Conservation (phyloP, 805 yeast genomes). For the Pichia sporocuriosa region DNA sequence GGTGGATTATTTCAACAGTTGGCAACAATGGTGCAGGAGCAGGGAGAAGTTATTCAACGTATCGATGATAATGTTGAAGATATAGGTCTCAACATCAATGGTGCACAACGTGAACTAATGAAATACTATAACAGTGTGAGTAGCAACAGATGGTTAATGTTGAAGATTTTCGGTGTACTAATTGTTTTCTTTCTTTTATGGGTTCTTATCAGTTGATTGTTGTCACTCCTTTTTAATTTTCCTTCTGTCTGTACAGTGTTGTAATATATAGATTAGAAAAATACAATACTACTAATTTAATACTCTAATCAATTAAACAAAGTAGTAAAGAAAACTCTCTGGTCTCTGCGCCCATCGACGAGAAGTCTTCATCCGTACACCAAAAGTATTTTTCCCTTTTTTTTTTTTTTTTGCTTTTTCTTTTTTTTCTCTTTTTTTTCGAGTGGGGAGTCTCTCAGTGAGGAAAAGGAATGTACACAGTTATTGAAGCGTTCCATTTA, state of each 20-base stretch:
- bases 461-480: too few species aligned
- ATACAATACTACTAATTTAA: too few species aligned
- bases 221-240: neutral
- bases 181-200: conserved; percentile 69
- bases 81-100: conserved; percentile 77
- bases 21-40: conserved; percentile 97
- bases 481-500: too few species aligned
- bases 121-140: conserved; percentile 85
- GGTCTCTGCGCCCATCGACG: too few species aligned
- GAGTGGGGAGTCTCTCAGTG: too few species aligned
- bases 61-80: conserved; percentile 95
- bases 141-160: conserved; percentile 86
- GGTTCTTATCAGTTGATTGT: conserved; percentile 60
- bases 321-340: too few species aligned
- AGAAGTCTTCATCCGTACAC: too few species aligned
- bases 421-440: too few species aligned
- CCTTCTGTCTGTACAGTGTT: neutral
- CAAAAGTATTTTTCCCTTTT: too few species aligned
- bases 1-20: conserved; percentile 91
- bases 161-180: conserved; percentile 82
- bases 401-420: too few species aligned
- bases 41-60: conserved; percentile 91
- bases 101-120: conserved; percentile 90
- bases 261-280: neutral
- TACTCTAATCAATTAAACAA: too few species aligned